Conservation (phyloP, 2,329 filamentous ascomycete species). For the Bipolaris cookei region DNA sequence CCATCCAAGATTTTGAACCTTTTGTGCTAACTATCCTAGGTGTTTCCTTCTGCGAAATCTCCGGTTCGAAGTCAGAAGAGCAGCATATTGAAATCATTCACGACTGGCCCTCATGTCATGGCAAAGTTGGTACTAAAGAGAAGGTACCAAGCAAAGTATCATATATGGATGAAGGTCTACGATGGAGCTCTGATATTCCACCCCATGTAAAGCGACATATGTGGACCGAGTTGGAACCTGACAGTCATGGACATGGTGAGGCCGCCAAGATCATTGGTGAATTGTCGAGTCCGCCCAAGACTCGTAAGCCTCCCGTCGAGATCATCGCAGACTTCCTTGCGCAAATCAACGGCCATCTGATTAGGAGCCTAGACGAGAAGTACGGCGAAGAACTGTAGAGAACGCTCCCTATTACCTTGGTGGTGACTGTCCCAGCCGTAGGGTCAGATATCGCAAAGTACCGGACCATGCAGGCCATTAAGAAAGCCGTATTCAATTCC, state of each 20-base stretch:
- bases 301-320: constrained; percentile 24
- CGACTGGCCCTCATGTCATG: constrained; percentile 34
- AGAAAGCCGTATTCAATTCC: constrained; percentile 25
- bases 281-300: neutral
- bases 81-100: constrained; percentile 32
- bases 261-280: constrained; percentile 26
- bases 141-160: constrained; percentile 39
- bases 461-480: constrained; percentile 25
- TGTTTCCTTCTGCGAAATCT: constrained; percentile 40
- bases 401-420: constrained; percentile 25
- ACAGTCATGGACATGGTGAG: constrained; percentile 22
- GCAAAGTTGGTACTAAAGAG: constrained; percentile 36
- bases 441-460: constrained; percentile 37
- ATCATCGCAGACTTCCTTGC: constrained; percentile 41
- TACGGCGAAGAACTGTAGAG: constrained; percentile 31
- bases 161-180: constrained; percentile 8
- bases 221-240: constrained; percentile 44
- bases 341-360: constrained; percentile 25
- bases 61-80: constrained; percentile 6
- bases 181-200: constrained; percentile 18
- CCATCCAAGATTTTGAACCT: too few relatives aligned
- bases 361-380: constrained; percentile 29
- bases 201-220: constrained; percentile 33
- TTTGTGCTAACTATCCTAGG: too few relatives aligned
- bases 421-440: constrained; percentile 36